phyloP scores from a whole-genome alignment of 441 rosid species.

The Pelargonium fulgidum region DNA sequence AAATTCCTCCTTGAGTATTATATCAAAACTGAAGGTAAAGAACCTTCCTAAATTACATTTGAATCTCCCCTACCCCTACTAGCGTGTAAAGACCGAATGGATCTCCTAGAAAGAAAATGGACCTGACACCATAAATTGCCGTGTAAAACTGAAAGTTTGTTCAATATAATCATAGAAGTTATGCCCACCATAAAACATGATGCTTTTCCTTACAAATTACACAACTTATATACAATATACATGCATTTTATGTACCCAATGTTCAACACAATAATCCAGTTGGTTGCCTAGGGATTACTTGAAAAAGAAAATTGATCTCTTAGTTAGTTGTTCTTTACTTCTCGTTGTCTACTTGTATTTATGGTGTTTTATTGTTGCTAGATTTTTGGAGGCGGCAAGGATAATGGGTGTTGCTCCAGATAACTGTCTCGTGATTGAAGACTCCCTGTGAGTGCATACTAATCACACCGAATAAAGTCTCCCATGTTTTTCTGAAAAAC shows the following conservation, averaged over 20 bases:
- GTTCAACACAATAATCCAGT: not conserved
- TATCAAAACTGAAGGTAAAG: not conserved
- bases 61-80: not conserved
- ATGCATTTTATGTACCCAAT: not conserved
- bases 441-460: constrained; percentile 36
- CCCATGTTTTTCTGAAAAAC: not conserved
- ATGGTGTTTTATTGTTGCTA: constrained; percentile 11
- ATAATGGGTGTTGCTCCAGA: constrained; percentile 32
- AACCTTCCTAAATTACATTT: not conserved
- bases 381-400: constrained; percentile 41
- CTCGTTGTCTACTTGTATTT: no score
- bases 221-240: no score
- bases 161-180: not conserved
- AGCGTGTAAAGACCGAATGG: not conserved
- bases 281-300: not conserved
- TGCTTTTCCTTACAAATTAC: no score
- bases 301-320: not conserved
- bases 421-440: constrained; percentile 38
- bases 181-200: no score
- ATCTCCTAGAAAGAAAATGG: constrained; percentile 3
- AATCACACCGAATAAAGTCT: not conserved
- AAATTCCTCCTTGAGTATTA: not conserved
- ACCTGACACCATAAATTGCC: not conserved
- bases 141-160: not conserved
- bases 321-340: not conserved